Evolutionary conservation across 257 asterid genomes (phyloP).

Genomic region (Plectranthus barbatus): DNA sequence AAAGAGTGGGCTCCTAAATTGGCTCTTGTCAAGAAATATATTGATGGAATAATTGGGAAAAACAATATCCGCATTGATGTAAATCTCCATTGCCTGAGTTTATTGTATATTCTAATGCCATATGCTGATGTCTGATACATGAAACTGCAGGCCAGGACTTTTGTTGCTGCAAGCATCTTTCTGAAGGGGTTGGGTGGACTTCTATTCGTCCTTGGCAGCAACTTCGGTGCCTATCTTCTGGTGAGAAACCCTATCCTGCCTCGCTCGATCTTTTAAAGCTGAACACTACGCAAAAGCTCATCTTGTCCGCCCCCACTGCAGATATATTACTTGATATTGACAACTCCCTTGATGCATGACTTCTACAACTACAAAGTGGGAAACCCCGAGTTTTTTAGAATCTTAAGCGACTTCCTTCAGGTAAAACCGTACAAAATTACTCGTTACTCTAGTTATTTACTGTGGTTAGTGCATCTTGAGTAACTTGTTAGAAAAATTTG

Average conservation of each 20-base stretch:
- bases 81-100: constrained; percentile 5
- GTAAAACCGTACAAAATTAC: constrained; percentile 22
- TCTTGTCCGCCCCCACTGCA: constrained; percentile 24
- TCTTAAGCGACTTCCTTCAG: constrained; percentile 64
- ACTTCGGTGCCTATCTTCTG: constrained; percentile 69
- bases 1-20: constrained; percentile 71
- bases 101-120: not conserved
- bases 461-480: not conserved
- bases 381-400: constrained; percentile 35
- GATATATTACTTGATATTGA: constrained; percentile 51
- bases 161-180: constrained; percentile 55
- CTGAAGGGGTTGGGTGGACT: constrained; percentile 86
- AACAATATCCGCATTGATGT: constrained; percentile 49
- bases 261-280: not conserved
- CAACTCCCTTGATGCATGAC: constrained; percentile 61
- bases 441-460: not conserved
- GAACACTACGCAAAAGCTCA: not conserved
- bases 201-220: constrained; percentile 73
- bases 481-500: constrained; percentile 13
- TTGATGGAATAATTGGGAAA: constrained; percentile 43
- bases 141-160: constrained; percentile 48
- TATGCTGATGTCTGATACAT: not conserved
- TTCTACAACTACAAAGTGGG: constrained; percentile 52
- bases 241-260: constrained; percentile 28
- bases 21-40: constrained; percentile 35